Percentiles rank a stretch among this genome's conserved stretches.
These are phyloP conservation scores for Rubia yunnanensis DNA, from an alignment of 257 asterid species.

Conservation along the genomic window DNA sequence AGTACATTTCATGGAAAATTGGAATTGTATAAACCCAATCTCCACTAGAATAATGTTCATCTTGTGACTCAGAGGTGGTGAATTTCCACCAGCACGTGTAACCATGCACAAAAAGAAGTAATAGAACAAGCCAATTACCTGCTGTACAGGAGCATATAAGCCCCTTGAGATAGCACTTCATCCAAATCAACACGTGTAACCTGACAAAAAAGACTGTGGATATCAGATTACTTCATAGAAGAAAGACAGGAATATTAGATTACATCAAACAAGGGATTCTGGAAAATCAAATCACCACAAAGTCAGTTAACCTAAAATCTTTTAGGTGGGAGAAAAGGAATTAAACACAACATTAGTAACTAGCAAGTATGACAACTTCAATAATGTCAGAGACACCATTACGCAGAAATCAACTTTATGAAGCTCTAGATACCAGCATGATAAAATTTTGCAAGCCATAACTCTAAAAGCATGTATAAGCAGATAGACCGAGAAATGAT, in stretches of 20 bases:
- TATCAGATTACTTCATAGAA: background rate
- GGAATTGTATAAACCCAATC: background rate
- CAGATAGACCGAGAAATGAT: background rate
- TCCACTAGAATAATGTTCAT: background rate
- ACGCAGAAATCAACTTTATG: background rate
- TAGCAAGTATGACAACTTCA: background rate
- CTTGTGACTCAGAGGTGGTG: background rate
- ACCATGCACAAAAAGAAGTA: background rate
- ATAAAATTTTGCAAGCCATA: background rate
- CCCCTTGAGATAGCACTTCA: slow-evolving; percentile 96
- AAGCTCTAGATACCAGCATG: background rate
- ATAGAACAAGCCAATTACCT: slow-evolving; percentile 40
- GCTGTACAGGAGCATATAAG: slow-evolving; percentile 92
- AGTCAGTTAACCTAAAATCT: background rate
- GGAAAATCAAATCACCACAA: background rate
- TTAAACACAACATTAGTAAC: background rate
- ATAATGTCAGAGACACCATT: background rate
- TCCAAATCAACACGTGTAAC: slow-evolving; percentile 60
- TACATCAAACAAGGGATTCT: background rate
- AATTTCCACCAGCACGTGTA: background rate
- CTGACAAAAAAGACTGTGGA: slow-evolving; percentile 27
- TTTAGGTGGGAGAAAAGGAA: background rate
- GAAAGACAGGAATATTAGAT: background rate
- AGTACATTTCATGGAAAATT: background rate
- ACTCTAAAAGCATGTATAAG: background rate